Base-by-base conservation (phyloP, 2,329 filamentous ascomycete genomes). In the Monosporascus sp. region DNA sequence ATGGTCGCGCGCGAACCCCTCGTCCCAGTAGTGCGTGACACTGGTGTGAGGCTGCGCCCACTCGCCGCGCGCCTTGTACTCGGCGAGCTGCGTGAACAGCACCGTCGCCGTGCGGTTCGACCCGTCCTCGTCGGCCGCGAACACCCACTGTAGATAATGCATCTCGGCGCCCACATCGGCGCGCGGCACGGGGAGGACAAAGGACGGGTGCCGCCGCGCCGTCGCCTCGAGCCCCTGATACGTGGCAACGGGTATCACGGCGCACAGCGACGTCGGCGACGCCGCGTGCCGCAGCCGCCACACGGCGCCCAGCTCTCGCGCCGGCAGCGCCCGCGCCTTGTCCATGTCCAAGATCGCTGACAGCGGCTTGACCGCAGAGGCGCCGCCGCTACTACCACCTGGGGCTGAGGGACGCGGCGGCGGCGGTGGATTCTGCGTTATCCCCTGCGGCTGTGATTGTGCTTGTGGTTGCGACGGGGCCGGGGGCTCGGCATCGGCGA, bases 101-200 rank as follows among this genome's bases (percentile, higher is more conserved):
- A 97, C 86, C 0, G 88, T 90, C 55, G 81, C 83, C 3, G 85
- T 87, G 55, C 79, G 74, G 31, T 35, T 35, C 19, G 78, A 80
- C 5, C 38, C 38, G 17, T n/a, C 38, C 53, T 75, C 74, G 22
- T 72, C 74, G 55, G 96, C 31, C 31, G 31, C 92, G 72, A 96
- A 97, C 0, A 88, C 89, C 91, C 95, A 99, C 72, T 99, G 93
- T 57, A 99, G 73, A 71, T 96, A 96, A 73, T 99, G 94, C 46
- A 99, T 91, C 71, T 97, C 94, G 47, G 91, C 90, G 50, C 89
- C 90, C 60, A 78, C 77, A 24, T 71, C 74, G 47, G 74, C 73
- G 71, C 81, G 89, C 60, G 89, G 89, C 7, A 97, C 80, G 0
- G 94, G 94, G 1, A 99, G 82, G 52, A 99, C 87, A 74, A 99